Evolutionary conservation across 805 yeast species (phyloP).

Genomic region (Candida pseudofarinosa): DNA sequence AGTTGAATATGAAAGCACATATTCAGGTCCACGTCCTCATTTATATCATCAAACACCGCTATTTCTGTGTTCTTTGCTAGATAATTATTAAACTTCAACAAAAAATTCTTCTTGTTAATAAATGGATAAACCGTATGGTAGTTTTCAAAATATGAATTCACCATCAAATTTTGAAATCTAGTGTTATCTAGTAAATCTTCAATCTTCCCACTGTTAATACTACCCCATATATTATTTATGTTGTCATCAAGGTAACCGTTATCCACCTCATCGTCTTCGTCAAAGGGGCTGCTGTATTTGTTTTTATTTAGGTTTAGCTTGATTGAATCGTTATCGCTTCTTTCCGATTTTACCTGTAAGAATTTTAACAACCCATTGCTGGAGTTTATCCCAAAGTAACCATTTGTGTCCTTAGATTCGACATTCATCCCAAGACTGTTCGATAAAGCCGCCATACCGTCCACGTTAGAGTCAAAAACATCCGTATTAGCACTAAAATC

Average conservation of each 20-base stretch:
- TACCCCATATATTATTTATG: constrained; percentile 11
- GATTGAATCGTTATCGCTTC: constrained; percentile 19
- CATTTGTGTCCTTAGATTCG: constrained; percentile 35
- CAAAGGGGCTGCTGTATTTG: constrained; percentile 5
- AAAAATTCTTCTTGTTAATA: constrained; percentile 15
- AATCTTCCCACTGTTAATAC: constrained; percentile 12
- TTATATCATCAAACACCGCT: constrained; percentile 2
- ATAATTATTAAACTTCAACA: constrained; percentile 8
- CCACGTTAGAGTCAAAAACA: constrained; percentile 27
- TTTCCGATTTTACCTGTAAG: constrained; percentile 31
- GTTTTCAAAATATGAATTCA: constrained; percentile 12
- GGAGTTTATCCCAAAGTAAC: constrained; percentile 65
- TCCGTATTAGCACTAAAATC: constrained; percentile 7
- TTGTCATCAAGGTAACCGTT: constrained; percentile 16
- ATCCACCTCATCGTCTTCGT: constrained; percentile 10
- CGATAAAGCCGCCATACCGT: constrained; percentile 65
- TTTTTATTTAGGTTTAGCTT: constrained; percentile 12
- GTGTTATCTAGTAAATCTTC: constrained; percentile 15
- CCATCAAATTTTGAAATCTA: constrained; percentile 12
- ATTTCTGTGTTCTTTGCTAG: neutral
- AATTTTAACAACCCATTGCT: constrained; percentile 52
- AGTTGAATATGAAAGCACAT: constrained; percentile 14
- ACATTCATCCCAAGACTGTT: constrained; percentile 16
- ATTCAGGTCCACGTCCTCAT: constrained; percentile 8
- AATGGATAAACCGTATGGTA: constrained; percentile 17